phyloP scores from a whole-genome alignment of 1,139 yeast species.

The Geotrichum europaeum region DNA sequence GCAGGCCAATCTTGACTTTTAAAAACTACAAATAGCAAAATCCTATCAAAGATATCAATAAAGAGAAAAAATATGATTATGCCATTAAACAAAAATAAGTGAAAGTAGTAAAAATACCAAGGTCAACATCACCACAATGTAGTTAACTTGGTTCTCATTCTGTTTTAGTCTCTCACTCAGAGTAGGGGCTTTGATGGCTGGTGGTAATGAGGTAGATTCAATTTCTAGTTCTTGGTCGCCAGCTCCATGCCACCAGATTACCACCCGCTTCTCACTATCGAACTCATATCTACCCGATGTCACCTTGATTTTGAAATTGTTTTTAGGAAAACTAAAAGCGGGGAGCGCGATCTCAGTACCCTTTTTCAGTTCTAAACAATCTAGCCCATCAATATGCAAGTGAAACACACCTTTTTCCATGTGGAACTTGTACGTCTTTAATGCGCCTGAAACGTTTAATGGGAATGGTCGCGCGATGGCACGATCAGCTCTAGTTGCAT shows the following conservation, averaged over 20 bases:
- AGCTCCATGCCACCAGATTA: conserved; percentile 64
- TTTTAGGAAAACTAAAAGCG: conserved; percentile 53
- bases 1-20: conserved; percentile 24
- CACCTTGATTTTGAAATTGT: conserved; percentile 38
- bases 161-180: background rate
- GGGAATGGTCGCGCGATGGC: conserved; percentile 74
- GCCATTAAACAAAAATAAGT: background rate
- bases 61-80: background rate
- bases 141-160: background rate
- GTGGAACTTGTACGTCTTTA: conserved; percentile 51
- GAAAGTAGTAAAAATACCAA: background rate
- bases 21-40: background rate
- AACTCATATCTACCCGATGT: conserved; percentile 53
- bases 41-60: background rate
- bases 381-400: conserved; percentile 38
- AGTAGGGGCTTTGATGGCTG: background rate
- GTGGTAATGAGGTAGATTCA: background rate
- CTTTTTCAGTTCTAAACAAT: conserved; percentile 16
- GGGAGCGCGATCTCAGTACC: conserved; percentile 64
- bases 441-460: conserved; percentile 50
- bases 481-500: conserved; percentile 63
- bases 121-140: background rate
- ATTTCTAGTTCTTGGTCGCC: conserved; percentile 35
- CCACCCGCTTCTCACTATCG: conserved; percentile 46
- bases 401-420: conserved; percentile 43